Evolutionary conservation across 129 eudicot genomes (phyloP).

Genomic region (Flaveria trinervia): DNA sequence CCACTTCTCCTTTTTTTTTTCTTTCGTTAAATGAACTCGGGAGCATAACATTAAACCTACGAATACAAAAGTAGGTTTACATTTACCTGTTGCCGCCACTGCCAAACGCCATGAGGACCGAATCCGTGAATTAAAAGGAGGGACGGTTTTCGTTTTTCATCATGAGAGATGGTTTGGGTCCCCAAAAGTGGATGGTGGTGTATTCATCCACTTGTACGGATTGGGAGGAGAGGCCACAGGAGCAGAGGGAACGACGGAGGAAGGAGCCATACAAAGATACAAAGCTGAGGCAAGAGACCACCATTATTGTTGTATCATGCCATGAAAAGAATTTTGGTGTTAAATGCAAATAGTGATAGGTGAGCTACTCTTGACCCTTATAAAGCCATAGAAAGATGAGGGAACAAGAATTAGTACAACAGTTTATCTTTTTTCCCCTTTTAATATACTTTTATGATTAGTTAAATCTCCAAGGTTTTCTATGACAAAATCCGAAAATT

Average conservation of each 20-base stretch:
- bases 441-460: too few relatives aligned
- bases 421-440: too few relatives aligned
- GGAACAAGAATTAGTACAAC: too few relatives aligned
- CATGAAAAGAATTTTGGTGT: neutral
- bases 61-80: too few relatives aligned
- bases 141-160: slow-evolving; percentile 35
- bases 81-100: slow-evolving; percentile 66
- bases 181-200: slow-evolving; percentile 71
- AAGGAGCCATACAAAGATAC: slow-evolving; percentile 53
- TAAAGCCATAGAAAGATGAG: too few relatives aligned
- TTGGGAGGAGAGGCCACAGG: slow-evolving; percentile 60
- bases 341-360: neutral
- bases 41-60: too few relatives aligned
- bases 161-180: slow-evolving; percentile 42
- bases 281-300: slow-evolving; percentile 54
- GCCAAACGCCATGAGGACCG: slow-evolving; percentile 75
- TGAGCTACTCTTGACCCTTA: too few relatives aligned
- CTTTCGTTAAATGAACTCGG: too few relatives aligned
- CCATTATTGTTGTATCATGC: slow-evolving; percentile 20
- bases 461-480: too few relatives aligned
- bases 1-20: too few relatives aligned
- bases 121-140: slow-evolving; percentile 64
- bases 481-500: too few relatives aligned
- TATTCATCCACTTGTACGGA: slow-evolving; percentile 41
- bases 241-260: slow-evolving; percentile 52